A percentile compares a stretch with the other conserved stretches of the same genome.
Conservation (phyloP, 345 rosid species). For the Rhodamnia argentea region DNA sequence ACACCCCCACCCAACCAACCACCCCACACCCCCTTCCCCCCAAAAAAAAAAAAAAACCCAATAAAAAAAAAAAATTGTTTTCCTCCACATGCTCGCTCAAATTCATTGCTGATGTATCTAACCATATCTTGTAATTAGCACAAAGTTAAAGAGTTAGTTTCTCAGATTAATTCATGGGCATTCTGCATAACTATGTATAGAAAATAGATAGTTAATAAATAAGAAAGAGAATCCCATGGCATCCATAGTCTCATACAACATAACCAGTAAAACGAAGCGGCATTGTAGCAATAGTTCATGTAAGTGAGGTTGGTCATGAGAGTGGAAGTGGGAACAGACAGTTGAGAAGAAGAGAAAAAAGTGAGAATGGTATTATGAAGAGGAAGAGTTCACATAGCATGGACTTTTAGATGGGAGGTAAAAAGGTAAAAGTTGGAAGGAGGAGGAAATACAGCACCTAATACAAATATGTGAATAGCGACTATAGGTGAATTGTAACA, state of each 20-base stretch:
- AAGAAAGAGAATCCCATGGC: background rate
- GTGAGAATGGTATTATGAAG: background rate
- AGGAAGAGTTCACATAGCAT: background rate
- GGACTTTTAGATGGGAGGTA: background rate
- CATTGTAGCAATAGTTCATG: background rate
- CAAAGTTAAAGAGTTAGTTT: background rate
- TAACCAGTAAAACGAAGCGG: background rate
- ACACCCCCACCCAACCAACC: no score
- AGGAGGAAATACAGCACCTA: background rate
- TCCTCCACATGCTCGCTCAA: background rate
- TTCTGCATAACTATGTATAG: no score
- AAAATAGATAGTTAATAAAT: background rate
- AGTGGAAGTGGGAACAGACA: background rate
- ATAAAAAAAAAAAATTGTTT: no score
- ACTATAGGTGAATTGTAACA: background rate
- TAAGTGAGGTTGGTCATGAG: background rate
- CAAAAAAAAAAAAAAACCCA: no score
- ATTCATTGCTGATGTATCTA: background rate
- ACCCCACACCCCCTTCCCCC: no score
- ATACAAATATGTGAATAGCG: background rate
- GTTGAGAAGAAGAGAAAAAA: background rate
- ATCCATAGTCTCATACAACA: background rate
- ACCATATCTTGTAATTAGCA: background rate
- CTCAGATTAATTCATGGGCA: background rate
- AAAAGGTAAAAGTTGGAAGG: background rate